These are phyloP conservation scores for Apiotrichum montevideense DNA, from an alignment of 1,284 basidiomycete species.

Conservation along the genomic window DNA sequence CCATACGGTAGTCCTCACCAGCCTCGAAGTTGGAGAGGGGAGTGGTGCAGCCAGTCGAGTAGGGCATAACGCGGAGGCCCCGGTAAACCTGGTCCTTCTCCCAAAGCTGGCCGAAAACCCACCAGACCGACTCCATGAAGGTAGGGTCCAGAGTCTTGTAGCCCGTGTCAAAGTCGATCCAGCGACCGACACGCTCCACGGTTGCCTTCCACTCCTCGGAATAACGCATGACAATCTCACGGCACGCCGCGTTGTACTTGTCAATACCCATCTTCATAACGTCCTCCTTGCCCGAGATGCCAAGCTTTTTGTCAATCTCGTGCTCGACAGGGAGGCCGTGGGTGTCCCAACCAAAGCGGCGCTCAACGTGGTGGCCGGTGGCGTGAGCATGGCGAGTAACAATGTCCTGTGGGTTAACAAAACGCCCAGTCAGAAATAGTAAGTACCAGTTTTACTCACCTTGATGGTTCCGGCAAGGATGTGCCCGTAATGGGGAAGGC, in stretches of 20 bases:
- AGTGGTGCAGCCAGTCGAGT: conserved; percentile 93
- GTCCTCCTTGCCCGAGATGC: conserved; percentile 87
- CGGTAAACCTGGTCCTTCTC: conserved; percentile 92
- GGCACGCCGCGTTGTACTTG: conserved; percentile 95
- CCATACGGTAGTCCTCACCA: conserved; percentile 85
- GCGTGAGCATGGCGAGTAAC: conserved; percentile 92
- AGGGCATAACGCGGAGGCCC: conserved; percentile 94
- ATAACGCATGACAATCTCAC: conserved; percentile 97
- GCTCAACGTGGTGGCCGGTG: conserved; percentile 87
- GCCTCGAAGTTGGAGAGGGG: conserved; percentile 98
- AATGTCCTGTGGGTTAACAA: conserved; percentile 62
- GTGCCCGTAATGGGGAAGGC: conserved; percentile 94
- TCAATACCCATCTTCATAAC: conserved; percentile 95
- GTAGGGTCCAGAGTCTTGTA: conserved; percentile 93
- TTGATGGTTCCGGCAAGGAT: conserved; percentile 82
- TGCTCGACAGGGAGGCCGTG: conserved; percentile 98
- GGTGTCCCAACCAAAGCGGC: conserved; percentile 99
- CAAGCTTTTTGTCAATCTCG: conserved; percentile 96
- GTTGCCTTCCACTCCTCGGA: conserved; percentile 87
- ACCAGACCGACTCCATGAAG: conserved; percentile 99
- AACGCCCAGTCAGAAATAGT: not conserved
- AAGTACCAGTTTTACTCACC: conserved; percentile 48
- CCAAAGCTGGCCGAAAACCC: conserved; percentile 94
- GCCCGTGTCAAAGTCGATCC: conserved; percentile 99
- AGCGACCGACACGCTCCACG: conserved; percentile 96